Evolutionary conservation across 108 stramenopile species (phyloP).

Genomic region (Heterococcus sp.): DNA sequence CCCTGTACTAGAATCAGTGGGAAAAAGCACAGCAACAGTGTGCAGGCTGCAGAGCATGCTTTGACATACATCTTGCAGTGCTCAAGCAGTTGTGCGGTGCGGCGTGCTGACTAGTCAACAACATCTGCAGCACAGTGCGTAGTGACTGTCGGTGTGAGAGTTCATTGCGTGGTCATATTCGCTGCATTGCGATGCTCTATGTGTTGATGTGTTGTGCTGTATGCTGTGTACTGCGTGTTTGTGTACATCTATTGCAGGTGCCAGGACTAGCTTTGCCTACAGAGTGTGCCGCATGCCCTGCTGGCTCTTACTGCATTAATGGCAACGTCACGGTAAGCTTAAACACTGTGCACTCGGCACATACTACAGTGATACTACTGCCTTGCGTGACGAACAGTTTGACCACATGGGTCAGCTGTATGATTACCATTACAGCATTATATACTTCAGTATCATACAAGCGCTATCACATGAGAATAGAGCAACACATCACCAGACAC

Average conservation of each 20-base stretch:
- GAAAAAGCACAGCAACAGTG: background rate
- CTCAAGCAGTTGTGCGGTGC: too few relatives aligned
- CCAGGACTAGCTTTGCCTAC: background rate
- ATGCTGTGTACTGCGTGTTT: background rate
- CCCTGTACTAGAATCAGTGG: too few relatives aligned
- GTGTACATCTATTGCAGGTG: background rate
- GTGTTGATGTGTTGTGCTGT: background rate
- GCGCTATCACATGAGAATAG: background rate
- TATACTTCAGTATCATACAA: background rate
- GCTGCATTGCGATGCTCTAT: too few relatives aligned
- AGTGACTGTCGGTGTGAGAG: too few relatives aligned
- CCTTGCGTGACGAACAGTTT: too few relatives aligned
- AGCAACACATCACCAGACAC: background rate
- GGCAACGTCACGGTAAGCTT: background rate
- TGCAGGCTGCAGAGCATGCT: background rate
- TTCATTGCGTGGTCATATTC: too few relatives aligned
- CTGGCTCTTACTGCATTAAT: background rate
- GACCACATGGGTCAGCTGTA: too few relatives aligned
- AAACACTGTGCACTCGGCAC: too few relatives aligned
- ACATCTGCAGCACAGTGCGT: too few relatives aligned
- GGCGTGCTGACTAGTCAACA: too few relatives aligned
- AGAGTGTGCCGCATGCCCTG: background rate
- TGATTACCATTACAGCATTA: background rate
- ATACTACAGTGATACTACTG: too few relatives aligned
- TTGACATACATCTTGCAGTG: too few relatives aligned